Base-by-base conservation (phyloP, 2,329 filamentous ascomycete species). In the Epichloe amarillans region DNA sequence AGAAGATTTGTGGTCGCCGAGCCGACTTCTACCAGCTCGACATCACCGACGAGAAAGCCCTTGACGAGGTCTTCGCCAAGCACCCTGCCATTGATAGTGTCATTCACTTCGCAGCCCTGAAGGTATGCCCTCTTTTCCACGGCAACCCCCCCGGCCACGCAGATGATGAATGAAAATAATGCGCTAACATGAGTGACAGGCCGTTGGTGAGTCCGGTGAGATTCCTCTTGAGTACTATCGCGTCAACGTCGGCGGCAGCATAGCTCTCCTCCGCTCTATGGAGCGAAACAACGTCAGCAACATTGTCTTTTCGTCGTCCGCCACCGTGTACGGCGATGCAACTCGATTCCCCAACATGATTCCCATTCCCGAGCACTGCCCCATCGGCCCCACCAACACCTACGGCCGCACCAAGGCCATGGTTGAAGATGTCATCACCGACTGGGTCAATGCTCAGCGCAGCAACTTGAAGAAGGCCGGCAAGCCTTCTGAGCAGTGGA, bases 261-360 rank as follows among this genome's bases (percentile, higher is more conserved):
- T 98, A 62, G 77, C 83, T 60, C 85, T 98, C 46, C 80, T 98
- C 55, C 79, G 83, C 57, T 83, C 83, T 63, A 97, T 98, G 89
- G 78, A 81, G 64, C 83, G 83, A 68, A 82, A 96, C 76, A 84
- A 91, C 70, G 90, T 98, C 60, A 80, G 81, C 71, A 97, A 95
- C 76, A 93, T 98, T 62, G 93, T 98, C 70, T 98, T 98, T 74
- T 97, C 91, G 54, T 96, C 89, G 55, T 96, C 90, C 1, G 93
- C 93, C 36, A 98, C 94, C 59, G 93, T 98, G 58, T 98, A 98
- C 69, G 93, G 93, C 65, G 94, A 98, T 70, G 93, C 91, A 50
- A 97, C 93, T 44, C 86, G 89, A 65, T 88, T 96, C 72, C 83
- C 86, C 59, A 85, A 94, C 77, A 98, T 98, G 93, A 98, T 98